Evolutionary conservation across 148 eudicot genomes (phyloP), one percentile per base, ranked within the genome.

Genomic region (Fagopyrum homotropicum): DNA sequence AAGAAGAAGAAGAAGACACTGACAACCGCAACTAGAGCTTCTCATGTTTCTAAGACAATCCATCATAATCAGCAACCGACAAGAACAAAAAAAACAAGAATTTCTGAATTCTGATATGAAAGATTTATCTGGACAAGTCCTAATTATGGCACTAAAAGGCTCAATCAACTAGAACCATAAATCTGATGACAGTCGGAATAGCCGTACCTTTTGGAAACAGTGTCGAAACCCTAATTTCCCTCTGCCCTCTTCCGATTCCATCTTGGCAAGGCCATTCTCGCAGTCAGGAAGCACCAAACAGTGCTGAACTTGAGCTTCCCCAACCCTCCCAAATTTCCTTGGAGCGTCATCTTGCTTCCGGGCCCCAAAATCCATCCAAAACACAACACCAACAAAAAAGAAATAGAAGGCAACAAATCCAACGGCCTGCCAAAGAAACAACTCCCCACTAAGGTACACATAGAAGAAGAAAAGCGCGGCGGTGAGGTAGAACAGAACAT

Each of bases 341-440:
- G 29, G 76, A 71, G 71, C 56, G 71, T 81, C 84, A 69, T 17
- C 71, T 19, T 35, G 40, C 40, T 80, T 72, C 72, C 75, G 74
- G 60, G 44, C 80, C 75, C 80, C 92, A 72, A 90, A 86, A 89
- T 95, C 99, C 97, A 95, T 92, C 89, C 91, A 95, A 84, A 95
- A 90, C 81, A 95, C 99, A 85, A 95, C 57, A 76, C 91, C 98
- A 76, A 95, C 96, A 79, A 95, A 95, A 45, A 90, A 89, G 73
- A 95, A 22, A 73, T 90, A 95, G 79, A 90, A 95, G 75, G 83
- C 90, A 78, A 92, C 93, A 89, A 95, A 95, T 76, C 97, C 98
- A 80, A 92, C 68, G 10, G 94, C 97, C 81, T 95, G 99, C 97
- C 97, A 95, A 59, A 95, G 72, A 63, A 75, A 90, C 77, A 95